Percentiles rank a stretch among this genome's conserved stretches.
Evolutionary conservation across 495 filamentous ascomycete species (phyloP).

Genomic region (Durotheca rogersii): DNA sequence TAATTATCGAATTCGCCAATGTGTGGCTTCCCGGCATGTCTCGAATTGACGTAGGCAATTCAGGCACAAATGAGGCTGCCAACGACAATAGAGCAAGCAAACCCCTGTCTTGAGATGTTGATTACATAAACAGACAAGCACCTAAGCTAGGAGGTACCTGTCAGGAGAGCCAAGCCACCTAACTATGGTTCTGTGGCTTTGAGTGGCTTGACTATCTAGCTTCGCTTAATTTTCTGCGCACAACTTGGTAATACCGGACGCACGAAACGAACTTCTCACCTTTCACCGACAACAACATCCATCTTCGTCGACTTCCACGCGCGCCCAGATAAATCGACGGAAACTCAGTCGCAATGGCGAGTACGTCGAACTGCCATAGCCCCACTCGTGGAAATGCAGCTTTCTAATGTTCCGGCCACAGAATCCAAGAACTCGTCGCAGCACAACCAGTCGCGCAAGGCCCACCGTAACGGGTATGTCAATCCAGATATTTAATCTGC

Average conservation of each 20-base stretch:
- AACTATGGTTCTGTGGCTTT: not conserved
- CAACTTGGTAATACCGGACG: slow-evolving; percentile 31
- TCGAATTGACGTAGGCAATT: too few relatives aligned
- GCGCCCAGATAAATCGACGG: slow-evolving; percentile 29
- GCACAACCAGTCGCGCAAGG: slow-evolving; percentile 96
- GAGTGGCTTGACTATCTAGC: slow-evolving; percentile 22
- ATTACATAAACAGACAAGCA: too few relatives aligned
- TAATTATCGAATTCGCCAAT: too few relatives aligned
- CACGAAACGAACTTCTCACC: slow-evolving; percentile 28
- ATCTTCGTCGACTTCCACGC: slow-evolving; percentile 25
- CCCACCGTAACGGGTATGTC: slow-evolving; percentile 92
- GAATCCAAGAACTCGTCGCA: slow-evolving; percentile 99
- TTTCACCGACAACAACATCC: slow-evolving; percentile 29
- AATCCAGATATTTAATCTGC: slow-evolving; percentile 5
- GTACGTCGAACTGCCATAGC: slow-evolving; percentile 36
- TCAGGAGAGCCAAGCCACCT: too few relatives aligned
- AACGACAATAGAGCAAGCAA: too few relatives aligned
- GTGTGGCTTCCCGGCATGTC: too few relatives aligned
- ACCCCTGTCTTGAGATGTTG: too few relatives aligned
- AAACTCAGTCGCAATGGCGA: slow-evolving; percentile 52
- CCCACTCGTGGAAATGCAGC: not conserved
- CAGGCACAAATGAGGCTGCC: too few relatives aligned
- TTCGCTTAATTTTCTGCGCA: slow-evolving; percentile 41
- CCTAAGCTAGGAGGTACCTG: too few relatives aligned
- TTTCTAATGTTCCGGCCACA: slow-evolving; percentile 37